Evolutionary conservation across 768 basidiomycete species (phyloP).

Genomic region (Pleurotus eryngii): DNA sequence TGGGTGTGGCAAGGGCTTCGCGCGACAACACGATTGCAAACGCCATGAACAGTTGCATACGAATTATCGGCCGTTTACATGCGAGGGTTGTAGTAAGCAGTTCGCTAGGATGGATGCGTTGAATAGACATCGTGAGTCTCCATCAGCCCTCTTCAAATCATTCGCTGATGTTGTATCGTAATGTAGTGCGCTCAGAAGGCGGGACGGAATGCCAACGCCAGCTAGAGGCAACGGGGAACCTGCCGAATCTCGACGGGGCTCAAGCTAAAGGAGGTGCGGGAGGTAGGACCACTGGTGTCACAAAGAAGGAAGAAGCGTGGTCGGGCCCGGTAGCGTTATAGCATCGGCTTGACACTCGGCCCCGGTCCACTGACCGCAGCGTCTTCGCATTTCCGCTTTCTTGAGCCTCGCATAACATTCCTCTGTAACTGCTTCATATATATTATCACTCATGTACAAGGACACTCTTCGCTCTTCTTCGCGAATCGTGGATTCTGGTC

Average conservation of each 20-base stretch:
- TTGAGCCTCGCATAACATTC: too few species aligned
- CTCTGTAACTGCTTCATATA: too few species aligned
- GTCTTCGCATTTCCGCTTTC: too few species aligned
- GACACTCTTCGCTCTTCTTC: too few species aligned
- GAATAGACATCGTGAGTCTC: constrained; percentile 83
- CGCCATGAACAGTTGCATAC: constrained; percentile 93
- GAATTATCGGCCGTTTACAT: constrained; percentile 88
- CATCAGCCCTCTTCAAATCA: background rate
- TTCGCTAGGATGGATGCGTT: constrained; percentile 96
- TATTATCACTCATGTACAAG: too few species aligned
- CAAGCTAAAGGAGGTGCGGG: constrained; percentile 11
- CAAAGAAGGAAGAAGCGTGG: constrained; percentile 3
- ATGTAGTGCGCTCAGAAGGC: constrained; percentile 73
- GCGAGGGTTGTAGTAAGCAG: constrained; percentile 88
- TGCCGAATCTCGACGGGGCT: background rate
- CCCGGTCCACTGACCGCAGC: too few species aligned
- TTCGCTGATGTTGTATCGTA: background rate
- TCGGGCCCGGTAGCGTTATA: constrained; percentile 1
- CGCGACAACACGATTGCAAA: constrained; percentile 94
- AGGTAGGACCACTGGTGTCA: constrained; percentile 6
- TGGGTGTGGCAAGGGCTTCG: constrained; percentile 92
- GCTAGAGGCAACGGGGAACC: constrained; percentile 25
- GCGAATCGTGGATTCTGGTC: too few species aligned
- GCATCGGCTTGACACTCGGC: background rate
- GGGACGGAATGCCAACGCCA: constrained; percentile 67